These are phyloP conservation scores for Neodidymelliopsis sp. DNA, from an alignment of 2,329 filamentous ascomycete genomes.

Conservation along the genomic window DNA sequence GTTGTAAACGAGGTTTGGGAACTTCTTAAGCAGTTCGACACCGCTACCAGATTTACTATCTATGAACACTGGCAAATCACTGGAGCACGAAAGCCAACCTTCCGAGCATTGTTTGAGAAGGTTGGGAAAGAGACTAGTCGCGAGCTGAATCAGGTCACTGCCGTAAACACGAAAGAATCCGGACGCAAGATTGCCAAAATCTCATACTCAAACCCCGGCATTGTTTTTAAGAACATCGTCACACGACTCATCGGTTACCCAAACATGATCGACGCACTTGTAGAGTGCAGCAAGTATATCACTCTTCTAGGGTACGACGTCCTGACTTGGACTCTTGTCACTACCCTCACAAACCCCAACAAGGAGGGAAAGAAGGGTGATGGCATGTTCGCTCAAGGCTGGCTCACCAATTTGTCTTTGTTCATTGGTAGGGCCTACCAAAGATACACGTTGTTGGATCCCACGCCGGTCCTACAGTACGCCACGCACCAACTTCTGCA, in stretches of 20 bases:
- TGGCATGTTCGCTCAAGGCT: conserved; percentile 82
- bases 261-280: conserved; percentile 93
- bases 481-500: conserved; percentile 81
- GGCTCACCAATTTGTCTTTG: conserved; percentile 87
- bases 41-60: conserved; percentile 79
- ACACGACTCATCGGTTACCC: conserved; percentile 92
- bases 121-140: conserved; percentile 81
- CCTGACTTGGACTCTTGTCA: conserved; percentile 90
- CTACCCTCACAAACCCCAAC: conserved; percentile 66
- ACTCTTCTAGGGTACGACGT: conserved; percentile 93
- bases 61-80: conserved; percentile 85
- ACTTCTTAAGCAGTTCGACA: conserved; percentile 79
- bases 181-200: conserved; percentile 89
- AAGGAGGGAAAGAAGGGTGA: conserved; percentile 68
- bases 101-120: conserved; percentile 79
- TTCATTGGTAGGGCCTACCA: conserved; percentile 92
- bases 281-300: conserved; percentile 94
- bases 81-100: conserved; percentile 63
- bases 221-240: conserved; percentile 89
- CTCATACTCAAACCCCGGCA: conserved; percentile 87
- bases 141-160: conserved; percentile 86
- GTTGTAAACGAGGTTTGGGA: conserved; percentile 87
- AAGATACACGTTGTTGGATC: conserved; percentile 82
- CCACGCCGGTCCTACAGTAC: conserved; percentile 86
- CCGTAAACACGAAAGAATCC: conserved; percentile 85